Conservation (phyloP, 495 filamentous ascomycete genomes). For the Daldinia decipiens region DNA sequence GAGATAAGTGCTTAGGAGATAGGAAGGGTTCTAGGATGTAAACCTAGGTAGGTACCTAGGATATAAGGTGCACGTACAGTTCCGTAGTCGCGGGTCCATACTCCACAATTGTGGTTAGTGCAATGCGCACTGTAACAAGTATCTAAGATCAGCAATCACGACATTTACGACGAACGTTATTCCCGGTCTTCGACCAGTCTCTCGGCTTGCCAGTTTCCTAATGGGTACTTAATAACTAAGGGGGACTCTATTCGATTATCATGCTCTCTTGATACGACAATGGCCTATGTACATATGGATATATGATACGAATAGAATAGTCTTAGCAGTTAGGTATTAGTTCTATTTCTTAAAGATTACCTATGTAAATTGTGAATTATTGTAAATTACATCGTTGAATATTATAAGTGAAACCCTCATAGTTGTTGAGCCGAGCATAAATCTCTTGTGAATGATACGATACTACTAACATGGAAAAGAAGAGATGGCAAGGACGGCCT, state of each 20-base stretch:
- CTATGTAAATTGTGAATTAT: no score
- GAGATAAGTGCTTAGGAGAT: no score
- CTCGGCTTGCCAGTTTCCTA: neutral
- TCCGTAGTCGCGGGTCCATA: slow-evolving; percentile 3
- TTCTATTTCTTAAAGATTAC: neutral
- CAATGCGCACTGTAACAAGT: neutral
- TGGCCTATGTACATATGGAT: neutral
- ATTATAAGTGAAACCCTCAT: slow-evolving; percentile 7
- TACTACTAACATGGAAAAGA: slow-evolving; percentile 27
- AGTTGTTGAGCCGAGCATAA: neutral
- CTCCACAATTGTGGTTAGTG: neutral
- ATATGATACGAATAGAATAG: neutral
- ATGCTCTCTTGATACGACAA: neutral
- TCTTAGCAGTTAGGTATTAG: slow-evolving; percentile 5
- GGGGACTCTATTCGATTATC: neutral
- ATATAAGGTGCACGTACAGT: neutral
- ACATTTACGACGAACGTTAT: neutral
- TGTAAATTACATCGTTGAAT: neutral
- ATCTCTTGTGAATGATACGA: slow-evolving; percentile 6
- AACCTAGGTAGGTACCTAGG: neutral
- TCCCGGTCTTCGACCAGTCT: neutral
- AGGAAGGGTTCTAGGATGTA: slow-evolving; percentile 1
- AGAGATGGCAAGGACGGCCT: slow-evolving; percentile 9
- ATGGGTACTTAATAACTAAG: neutral
- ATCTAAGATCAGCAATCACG: slow-evolving; percentile 1